Evolutionary conservation across 31 red algal species (phyloP).

Genomic region (Porphyra umbilicalis): DNA sequence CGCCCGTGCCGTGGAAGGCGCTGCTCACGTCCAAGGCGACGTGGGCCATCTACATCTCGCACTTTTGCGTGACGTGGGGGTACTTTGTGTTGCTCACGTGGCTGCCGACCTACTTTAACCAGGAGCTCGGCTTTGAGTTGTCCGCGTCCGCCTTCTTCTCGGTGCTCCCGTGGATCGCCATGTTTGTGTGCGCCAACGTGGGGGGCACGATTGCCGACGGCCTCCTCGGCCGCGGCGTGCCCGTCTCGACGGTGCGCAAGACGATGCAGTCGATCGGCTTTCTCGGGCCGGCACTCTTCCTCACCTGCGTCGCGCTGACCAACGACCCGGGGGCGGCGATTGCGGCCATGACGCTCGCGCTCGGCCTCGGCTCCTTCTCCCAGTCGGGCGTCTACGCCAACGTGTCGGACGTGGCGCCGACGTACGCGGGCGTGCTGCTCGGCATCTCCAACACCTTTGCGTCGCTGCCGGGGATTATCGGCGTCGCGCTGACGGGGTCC

Average conservation of each 20-base stretch:
- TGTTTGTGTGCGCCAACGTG: slow-evolving; percentile 87
- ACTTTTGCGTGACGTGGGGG: slow-evolving; percentile 71
- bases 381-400: slow-evolving; percentile 96
- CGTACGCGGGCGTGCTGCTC: slow-evolving; percentile 85
- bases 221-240: slow-evolving; percentile 37
- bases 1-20: slow-evolving; percentile 64
- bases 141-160: slow-evolving; percentile 81
- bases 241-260: slow-evolving; percentile 84
- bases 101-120: slow-evolving; percentile 98
- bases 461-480: slow-evolving; percentile 95
- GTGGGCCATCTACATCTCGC: slow-evolving; percentile 80
- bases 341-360: slow-evolving; percentile 76
- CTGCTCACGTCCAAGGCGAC: slow-evolving; percentile 67
- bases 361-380: slow-evolving; percentile 88
- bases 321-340: slow-evolving; percentile 52
- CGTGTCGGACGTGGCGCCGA: slow-evolving; percentile 91
- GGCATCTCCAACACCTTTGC: slow-evolving; percentile 94
- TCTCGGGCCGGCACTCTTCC: slow-evolving; percentile 90
- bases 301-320: slow-evolving; percentile 53
- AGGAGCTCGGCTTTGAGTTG: slow-evolving; percentile 91
- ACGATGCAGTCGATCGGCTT: slow-evolving; percentile 96
- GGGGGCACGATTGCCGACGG: slow-evolving; percentile 86
- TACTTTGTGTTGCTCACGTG: slow-evolving; percentile 97
- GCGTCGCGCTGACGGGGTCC: slow-evolving; percentile 96
- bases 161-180: slow-evolving; percentile 90